A percentile compares a stretch with the other conserved stretches of the same genome.
phyloP scores from a whole-genome alignment of 441 rosid species.

The Croton setiger region DNA sequence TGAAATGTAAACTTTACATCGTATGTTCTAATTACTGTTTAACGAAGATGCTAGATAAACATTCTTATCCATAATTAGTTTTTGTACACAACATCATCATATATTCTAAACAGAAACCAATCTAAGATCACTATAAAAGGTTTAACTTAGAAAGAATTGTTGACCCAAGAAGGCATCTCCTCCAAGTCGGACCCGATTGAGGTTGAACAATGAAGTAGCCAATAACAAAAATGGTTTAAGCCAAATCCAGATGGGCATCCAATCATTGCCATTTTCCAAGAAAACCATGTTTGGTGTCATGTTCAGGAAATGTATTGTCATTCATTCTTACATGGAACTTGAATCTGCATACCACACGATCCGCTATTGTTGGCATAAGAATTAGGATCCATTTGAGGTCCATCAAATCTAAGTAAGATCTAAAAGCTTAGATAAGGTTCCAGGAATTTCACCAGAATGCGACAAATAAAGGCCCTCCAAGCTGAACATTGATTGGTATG shows the following conservation, averaged over 20 bases:
- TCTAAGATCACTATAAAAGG: too few relatives aligned
- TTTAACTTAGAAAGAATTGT: too few relatives aligned
- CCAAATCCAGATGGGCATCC: conserved; percentile 29
- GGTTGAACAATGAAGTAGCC: conserved; percentile 10
- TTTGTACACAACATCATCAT: too few relatives aligned
- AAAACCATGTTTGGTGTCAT: conserved; percentile 14
- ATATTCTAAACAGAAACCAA: too few relatives aligned
- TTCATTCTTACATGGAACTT: conserved; percentile 26
- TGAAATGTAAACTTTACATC: too few relatives aligned
- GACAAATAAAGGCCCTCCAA: conserved; percentile 39
- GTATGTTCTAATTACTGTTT: too few relatives aligned
- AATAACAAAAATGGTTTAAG: conserved; percentile 9
- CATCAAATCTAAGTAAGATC: conserved; percentile 20
- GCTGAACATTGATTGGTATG: conserved; percentile 29
- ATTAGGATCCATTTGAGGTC: conserved; percentile 36
- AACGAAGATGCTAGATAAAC: too few relatives aligned
- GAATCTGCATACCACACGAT: conserved; percentile 38
- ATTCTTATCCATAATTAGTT: too few relatives aligned
- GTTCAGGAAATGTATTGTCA: background rate
- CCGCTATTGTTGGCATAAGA: conserved; percentile 29
- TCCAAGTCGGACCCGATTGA: background rate
- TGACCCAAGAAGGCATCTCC: background rate
- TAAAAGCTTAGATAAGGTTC: conserved; percentile 22
- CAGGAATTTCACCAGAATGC: conserved; percentile 29
- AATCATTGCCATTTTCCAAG: conserved; percentile 23